Base-by-base conservation (phyloP, 2,329 filamentous ascomycete species). In the Fusarium staphyleae region DNA sequence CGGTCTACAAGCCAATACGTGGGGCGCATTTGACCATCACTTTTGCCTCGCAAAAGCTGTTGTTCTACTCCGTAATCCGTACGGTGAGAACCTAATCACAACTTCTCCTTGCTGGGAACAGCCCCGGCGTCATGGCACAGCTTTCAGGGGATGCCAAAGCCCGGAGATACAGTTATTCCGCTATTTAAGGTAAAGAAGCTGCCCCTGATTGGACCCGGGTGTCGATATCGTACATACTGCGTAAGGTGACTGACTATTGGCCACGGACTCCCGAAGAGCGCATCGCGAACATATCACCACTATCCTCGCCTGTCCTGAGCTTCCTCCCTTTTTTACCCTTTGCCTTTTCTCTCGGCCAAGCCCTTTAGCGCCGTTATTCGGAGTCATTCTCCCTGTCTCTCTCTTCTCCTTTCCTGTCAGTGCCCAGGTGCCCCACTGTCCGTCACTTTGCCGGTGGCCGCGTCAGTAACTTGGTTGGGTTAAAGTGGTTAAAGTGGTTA, bases 351-450 rank as follows among this genome's bases (percentile, higher is more conserved):
- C 26, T 49, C 47, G 63, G 57, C 48, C 52, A 65, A 60, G 48
- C 15, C 47, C 44, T 15, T 59, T 45, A 32, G 35, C 35, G 48
- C 36, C 29, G 16, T 49, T 16, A 28, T 37, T 29, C 34, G 39
- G 55, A 52, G 40, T 54, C 47, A 46, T 55, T 44, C 29, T 35
- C 48, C 30, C 41, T 40, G 33, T 48, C 34, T 41, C 37, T 47
- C 40, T 32, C 34, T 37, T 30, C 52, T 28, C 50, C 56, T 41
- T 50, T 48, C 28, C 36, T 65, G 39, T 49, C 44, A 30, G 46
- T 58, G 59, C 19, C 36, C 54, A 43, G 49, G 29, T 57, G 59
- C 54, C 62, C 62, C 64, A 62, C 58, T 46, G 55, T 48, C 64
- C 50, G 47, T 40, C 53, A 39, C 41, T 59, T 43, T 63, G 48